These are phyloP conservation scores for Chamaenerion angustifolium DNA, from an alignment of 345 rosid genomes.

Conservation along the genomic window DNA sequence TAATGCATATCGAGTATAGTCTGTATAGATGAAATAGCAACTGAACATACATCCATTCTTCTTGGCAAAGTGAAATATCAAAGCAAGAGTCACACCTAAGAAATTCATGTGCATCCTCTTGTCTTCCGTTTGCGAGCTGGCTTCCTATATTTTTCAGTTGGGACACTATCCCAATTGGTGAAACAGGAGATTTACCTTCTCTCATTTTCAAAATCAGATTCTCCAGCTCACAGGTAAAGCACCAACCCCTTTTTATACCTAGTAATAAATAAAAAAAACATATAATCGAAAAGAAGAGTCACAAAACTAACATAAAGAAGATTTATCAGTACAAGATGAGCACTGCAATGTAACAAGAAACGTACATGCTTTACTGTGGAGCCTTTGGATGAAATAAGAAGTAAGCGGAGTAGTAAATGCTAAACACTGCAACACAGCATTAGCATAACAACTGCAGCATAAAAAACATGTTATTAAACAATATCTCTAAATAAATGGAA, in stretches of 20 bases:
- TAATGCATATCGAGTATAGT: background rate
- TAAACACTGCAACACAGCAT: slow-evolving; percentile 88
- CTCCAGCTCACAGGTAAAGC: slow-evolving; percentile 90
- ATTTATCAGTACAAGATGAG: background rate
- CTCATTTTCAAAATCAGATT: slow-evolving; percentile 52
- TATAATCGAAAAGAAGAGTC: too few relatives aligned
- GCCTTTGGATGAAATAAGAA: slow-evolving; percentile 70
- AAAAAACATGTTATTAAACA: slow-evolving; percentile 1
- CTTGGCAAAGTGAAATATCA: background rate
- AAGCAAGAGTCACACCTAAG: slow-evolving; percentile 42
- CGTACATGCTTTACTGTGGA: slow-evolving; percentile 77
- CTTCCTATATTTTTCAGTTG: slow-evolving; percentile 62
- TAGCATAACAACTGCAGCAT: slow-evolving; percentile 85
- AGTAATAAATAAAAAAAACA: slow-evolving; percentile 12
- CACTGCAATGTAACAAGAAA: slow-evolving; percentile 7
- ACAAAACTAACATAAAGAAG: background rate
- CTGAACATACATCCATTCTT: background rate
- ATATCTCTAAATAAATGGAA: background rate
- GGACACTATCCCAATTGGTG: slow-evolving; percentile 63
- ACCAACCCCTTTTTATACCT: slow-evolving; percentile 70
- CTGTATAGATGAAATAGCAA: background rate
- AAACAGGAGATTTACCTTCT: slow-evolving; percentile 57
- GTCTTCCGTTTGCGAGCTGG: slow-evolving; percentile 71
- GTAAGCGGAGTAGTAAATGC: slow-evolving; percentile 87
- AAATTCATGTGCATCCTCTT: slow-evolving; percentile 99